Evolutionary conservation across 129 eudicot genomes (phyloP), one percentile per base, ranked within the genome.

Genomic region (Logfia minima): DNA sequence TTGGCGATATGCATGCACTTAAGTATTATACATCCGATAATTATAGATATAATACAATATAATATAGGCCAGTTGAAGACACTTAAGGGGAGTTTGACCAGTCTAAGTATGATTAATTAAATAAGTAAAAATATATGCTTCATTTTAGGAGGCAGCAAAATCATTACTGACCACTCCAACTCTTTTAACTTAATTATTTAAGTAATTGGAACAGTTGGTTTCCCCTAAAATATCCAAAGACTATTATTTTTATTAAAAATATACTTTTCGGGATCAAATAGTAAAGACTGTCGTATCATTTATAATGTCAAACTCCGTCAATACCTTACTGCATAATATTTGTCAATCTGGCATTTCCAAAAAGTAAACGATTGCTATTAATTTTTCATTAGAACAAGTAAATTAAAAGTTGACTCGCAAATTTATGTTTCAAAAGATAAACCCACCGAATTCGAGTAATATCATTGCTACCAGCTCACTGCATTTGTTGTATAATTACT

Each of bases 141-240:
- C 86, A 78, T 71, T 78, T 71, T 74, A 78, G 89, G 90, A 88
- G 88, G 88, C 90, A 81, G 75, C 84, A 86, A 88, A 75, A 83
- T 85, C 89, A 78, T 74, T 67, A 80, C 79, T 70, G 76, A 45
- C 75, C 63, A 61, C 77, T 62, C 32, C 34, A 69, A 39, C 35
- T 51, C 58, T 58, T 74, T 73, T 73, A 8, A 52, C 37, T 76
- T 80, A 1, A 7, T 52, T 71, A 52, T 52, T 66, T 61, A 60
- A 45, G 55, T 22, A 62, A 51, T 9, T 72, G 8, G 22, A 79
- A 21, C 69, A 77, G 61, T 41, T 41, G 9, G 14, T 68, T 39
- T 70, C 32, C 52, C 71, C 48, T 21, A 26, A 9, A 48, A 32
- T 41, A 59, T 70, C 76, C 70, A 23, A 55, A 11, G 26, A 61